phyloP scores from a whole-genome alignment of 352 stramenopile species.

The Phytophthora podocarpi region DNA sequence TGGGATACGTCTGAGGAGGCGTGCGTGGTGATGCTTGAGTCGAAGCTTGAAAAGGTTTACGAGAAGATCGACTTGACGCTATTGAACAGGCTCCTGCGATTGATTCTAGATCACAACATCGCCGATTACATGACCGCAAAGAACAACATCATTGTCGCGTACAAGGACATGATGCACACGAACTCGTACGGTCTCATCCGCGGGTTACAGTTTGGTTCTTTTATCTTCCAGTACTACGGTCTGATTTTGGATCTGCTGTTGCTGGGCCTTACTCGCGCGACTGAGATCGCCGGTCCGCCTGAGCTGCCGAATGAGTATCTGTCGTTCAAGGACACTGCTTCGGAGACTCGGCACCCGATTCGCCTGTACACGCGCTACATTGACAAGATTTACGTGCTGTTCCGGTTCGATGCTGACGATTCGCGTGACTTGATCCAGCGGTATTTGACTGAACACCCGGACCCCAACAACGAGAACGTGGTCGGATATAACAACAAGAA shows the following conservation, averaged over 20 bases:
- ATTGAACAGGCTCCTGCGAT: conserved; percentile 96
- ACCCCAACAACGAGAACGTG: conserved; percentile 99
- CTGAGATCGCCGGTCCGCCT: conserved; percentile 97
- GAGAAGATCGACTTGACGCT: conserved; percentile 99
- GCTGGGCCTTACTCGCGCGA: conserved; percentile 97
- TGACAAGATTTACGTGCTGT: conserved; percentile 99
- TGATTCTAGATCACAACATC: conserved; percentile 99
- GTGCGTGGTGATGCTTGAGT: conserved; percentile 99
- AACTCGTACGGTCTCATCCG: conserved; percentile 99
- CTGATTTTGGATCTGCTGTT: conserved; percentile 98
- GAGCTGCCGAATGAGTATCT: conserved; percentile 99
- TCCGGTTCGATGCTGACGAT: conserved; percentile 98
- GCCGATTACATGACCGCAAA: conserved; percentile 99
- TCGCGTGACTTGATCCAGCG: conserved; percentile 99
- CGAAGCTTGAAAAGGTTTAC: conserved; percentile 99
- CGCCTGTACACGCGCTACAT: conserved; percentile 99
- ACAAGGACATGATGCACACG: conserved; percentile 99
- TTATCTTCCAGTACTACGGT: conserved; percentile 99
- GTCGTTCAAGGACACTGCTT: conserved; percentile 97
- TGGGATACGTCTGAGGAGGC: conserved; percentile 99
- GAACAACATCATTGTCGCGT: conserved; percentile 99
- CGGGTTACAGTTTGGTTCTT: conserved; percentile 97
- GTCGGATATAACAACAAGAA: conserved; percentile 99
- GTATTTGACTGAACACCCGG: conserved; percentile 99
- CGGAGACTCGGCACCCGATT: conserved; percentile 98